Evolutionary conservation across 257 asterid genomes (phyloP), one percentile per base, ranked within the genome.

Genomic region (Nicotiana otophora): DNA sequence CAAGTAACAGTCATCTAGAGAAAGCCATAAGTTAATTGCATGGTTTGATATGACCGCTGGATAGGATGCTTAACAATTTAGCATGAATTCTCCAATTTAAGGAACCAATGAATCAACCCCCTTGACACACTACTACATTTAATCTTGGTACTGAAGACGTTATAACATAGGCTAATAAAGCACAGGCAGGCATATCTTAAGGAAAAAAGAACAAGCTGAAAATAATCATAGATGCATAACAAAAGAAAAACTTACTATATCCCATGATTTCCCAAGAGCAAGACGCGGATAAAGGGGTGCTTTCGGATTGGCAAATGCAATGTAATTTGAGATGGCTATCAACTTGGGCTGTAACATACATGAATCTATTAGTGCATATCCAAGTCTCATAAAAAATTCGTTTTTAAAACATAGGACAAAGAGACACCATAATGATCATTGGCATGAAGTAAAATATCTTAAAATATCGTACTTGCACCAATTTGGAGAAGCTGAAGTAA

Each of bases 251-350:
- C 96, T 88, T 91, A 94, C 99, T 81, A 91, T 97, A 87, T 95
- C 82, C 98, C 98, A 95, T 77, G 96, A 88, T 84, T 94, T 95
- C 66, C 99, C 99, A 79, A 90, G 94, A 80, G 98, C 97, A 84
- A 95, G 97, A 60, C 98, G 97, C 28, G 99, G 99, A 88, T 87
- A 95, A 76, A 94, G 87, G 5, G 99, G 99, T 53, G 96, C 98
- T 85, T 92, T 95, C 19, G 97, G 98, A 84, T 95, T 92, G 81
- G 55, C 84, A 88, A 95, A 95, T 2, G 97, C 83, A 81, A 95
- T 88, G 83, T 89, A 65, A 78, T 91, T 92, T 20, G 99, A 95
- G 57, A 92, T 85, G 63, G 97, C 93, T 81, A 94, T 70, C 82
- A 95, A 83, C 85, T 90, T 83, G 23, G 98, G 99, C 98, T 95